Percentiles rank a stretch among this genome's conserved stretches.
Evolutionary conservation across 2,329 filamentous ascomycete species (phyloP).

Genomic region (Trichophyton verrucosum): DNA sequence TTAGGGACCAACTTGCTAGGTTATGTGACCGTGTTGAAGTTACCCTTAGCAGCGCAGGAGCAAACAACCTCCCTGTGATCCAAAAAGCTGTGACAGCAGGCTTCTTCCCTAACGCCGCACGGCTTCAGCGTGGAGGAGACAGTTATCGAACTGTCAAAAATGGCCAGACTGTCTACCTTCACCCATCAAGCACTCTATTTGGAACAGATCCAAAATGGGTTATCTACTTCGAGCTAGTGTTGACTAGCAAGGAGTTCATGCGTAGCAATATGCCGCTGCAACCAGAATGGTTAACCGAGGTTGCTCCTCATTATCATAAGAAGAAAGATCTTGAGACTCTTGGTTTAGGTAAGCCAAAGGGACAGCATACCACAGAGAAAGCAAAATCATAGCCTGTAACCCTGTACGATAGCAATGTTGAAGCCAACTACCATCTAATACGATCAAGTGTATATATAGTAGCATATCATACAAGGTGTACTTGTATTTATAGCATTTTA

Average conservation of each 20-base stretch:
- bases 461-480: no score
- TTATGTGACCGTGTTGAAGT: constrained; percentile 92
- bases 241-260: constrained; percentile 96
- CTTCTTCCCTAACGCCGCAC: constrained; percentile 87
- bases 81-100: constrained; percentile 80
- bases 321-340: constrained; percentile 75
- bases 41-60: constrained; percentile 52
- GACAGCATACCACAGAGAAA: constrained; percentile 32
- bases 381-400: neutral
- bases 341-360: constrained; percentile 59
- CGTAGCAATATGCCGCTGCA: constrained; percentile 75
- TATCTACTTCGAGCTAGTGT: constrained; percentile 73
- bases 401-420: neutral
- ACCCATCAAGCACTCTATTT: constrained; percentile 73
- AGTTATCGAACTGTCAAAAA: constrained; percentile 88
- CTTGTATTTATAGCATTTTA: no score
- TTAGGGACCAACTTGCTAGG: constrained; percentile 82
- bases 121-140: constrained; percentile 70
- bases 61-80: constrained; percentile 62
- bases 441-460: neutral
- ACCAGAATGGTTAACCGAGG: constrained; percentile 71
- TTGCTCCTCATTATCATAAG: constrained; percentile 91
- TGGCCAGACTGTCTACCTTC: constrained; percentile 77
- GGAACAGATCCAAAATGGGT: constrained; percentile 73
- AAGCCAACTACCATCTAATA: neutral